Percentiles rank a stretch among this genome's conserved stretches.
Conservation (phyloP, 2,329 filamentous ascomycete species). For the Cytospora piceicola region DNA sequence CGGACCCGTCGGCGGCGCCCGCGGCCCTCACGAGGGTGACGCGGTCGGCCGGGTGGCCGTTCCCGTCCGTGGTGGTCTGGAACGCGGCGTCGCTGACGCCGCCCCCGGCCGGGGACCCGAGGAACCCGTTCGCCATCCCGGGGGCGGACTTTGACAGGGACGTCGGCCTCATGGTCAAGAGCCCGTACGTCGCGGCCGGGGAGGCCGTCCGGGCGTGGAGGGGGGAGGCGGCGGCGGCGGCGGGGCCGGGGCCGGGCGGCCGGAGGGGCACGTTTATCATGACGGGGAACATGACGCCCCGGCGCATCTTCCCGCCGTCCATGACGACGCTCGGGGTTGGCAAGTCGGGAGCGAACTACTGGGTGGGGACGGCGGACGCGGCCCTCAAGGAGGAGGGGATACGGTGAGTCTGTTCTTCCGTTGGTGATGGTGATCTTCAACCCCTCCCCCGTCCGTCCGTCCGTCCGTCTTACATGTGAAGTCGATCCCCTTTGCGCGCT, state of each 20-base stretch:
- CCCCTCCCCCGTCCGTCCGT: not conserved
- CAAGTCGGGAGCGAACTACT: constrained; percentile 24
- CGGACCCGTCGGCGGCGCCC: constrained; percentile 10
- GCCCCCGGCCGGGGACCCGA: constrained; percentile 12
- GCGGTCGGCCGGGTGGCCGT: constrained; percentile 10
- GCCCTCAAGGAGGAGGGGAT: constrained; percentile 28
- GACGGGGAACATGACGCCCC: constrained; percentile 27
- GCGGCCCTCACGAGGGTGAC: constrained; percentile 16
- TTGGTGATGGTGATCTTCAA: not conserved
- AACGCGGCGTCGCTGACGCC: constrained; percentile 22
- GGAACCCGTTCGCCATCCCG: constrained; percentile 26
- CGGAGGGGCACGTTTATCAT: constrained; percentile 28
- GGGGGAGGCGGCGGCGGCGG: no score
- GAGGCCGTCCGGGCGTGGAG: constrained; percentile 28
- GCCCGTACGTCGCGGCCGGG: constrained; percentile 23
- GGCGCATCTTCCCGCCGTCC: constrained; percentile 15
- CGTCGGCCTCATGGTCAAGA: constrained; percentile 24
- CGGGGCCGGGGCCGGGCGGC: constrained; percentile 14
- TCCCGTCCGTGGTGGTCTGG: constrained; percentile 30
- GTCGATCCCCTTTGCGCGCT: not conserved
- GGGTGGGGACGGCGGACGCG: constrained; percentile 26
- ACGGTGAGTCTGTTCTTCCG: constrained; percentile 18
- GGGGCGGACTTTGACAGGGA: constrained; percentile 20
- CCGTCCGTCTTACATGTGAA: not conserved
- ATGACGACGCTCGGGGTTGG: constrained; percentile 22